phyloP scores from a whole-genome alignment of 208 protist species.

The Trichomonas gallinae region DNA sequence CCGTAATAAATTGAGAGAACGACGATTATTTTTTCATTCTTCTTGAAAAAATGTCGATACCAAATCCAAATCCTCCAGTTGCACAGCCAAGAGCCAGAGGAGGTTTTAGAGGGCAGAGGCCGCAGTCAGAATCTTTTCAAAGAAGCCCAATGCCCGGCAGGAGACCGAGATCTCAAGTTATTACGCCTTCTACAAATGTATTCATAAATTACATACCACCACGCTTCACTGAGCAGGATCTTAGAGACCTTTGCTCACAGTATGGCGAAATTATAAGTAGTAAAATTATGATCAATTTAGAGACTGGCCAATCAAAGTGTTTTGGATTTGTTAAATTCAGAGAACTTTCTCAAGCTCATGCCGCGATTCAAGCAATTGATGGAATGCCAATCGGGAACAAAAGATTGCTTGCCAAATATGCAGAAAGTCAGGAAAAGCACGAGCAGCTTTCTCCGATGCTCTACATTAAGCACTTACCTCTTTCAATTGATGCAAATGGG shows the following conservation, averaged over 20 bases:
- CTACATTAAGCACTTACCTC: neutral
- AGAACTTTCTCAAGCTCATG: neutral
- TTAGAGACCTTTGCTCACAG: neutral
- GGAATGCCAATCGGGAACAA: neutral
- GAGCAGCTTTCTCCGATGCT: neutral
- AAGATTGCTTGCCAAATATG: neutral
- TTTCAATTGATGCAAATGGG: neutral
- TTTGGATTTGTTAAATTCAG: neutral
- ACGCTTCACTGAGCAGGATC: neutral
- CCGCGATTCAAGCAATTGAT: neutral
- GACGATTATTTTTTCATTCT: no score
- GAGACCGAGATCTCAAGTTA: neutral
- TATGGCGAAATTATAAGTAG: neutral
- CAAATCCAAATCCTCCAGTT: no score
- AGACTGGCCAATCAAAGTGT: constrained; percentile 3
- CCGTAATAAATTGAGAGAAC: no score
- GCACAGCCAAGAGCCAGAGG: no score
- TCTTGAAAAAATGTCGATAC: no score
- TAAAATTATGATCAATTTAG: constrained; percentile 8
- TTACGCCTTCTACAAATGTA: neutral
- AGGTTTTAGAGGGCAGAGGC: neutral
- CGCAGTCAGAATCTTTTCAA: neutral
- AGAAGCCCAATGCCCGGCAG: neutral
- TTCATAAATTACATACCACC: constrained; percentile 18
- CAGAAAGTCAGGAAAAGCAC: neutral